These are phyloP conservation scores for Pezicula rhizophila DNA, from an alignment of 2,329 filamentous ascomycete genomes.

Conservation along the genomic window DNA sequence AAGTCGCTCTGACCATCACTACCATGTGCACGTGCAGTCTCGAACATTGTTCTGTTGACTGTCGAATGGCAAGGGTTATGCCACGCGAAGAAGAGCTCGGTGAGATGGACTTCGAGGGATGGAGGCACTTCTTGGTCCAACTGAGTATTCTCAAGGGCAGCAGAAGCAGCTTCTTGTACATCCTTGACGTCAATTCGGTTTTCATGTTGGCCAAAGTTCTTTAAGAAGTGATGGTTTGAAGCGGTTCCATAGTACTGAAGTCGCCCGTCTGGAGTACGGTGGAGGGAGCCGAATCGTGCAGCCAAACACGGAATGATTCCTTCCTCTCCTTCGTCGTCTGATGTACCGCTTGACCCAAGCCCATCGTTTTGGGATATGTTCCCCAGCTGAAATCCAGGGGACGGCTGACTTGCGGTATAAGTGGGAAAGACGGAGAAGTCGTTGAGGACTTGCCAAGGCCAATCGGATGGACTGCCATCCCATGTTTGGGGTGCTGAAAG, in stretches of 20 bases:
- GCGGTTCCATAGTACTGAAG: conserved; percentile 38
- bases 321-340: conserved; percentile 17
- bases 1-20: not conserved
- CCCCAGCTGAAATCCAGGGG: not conserved
- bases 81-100: conserved; percentile 41
- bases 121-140: conserved; percentile 32
- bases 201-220: conserved; percentile 25
- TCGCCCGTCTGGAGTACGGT: conserved; percentile 36
- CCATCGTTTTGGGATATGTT: conserved; percentile 5
- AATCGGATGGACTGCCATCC: not conserved
- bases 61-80: conserved; percentile 40
- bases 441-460: not conserved
- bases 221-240: conserved; percentile 36
- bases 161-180: not conserved
- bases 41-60: conserved; percentile 33
- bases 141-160: not conserved
- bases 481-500: not conserved
- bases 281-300: conserved; percentile 36
- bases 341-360: not conserved
- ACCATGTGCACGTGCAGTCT: not conserved
- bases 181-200: not conserved
- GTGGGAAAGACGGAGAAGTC: not conserved
- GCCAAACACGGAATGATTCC: conserved; percentile 38
- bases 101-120: conserved; percentile 36
- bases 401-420: not conserved